A percentile compares a stretch with the other conserved stretches of the same genome.
Conservation (phyloP, 441 rosid species). For the Gossypium trilobum region DNA sequence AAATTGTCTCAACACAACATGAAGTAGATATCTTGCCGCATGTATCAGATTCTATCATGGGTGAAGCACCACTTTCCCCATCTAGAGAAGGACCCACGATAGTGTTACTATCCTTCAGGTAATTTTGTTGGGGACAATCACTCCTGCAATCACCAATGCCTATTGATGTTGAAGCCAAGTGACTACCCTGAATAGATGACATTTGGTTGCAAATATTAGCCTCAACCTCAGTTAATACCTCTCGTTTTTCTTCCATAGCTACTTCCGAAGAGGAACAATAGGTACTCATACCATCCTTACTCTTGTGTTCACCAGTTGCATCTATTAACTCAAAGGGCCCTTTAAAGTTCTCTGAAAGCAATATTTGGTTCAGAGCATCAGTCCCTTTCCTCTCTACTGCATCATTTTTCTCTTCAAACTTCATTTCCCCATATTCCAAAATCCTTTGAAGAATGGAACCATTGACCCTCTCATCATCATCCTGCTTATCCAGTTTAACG, state of each 20-base stretch:
- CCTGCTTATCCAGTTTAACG: not conserved
- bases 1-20: constrained; percentile 15
- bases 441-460: constrained; percentile 1
- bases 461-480: constrained; percentile 7
- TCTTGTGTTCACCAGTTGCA: not conserved
- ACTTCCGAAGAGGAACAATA: constrained; percentile 6
- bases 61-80: constrained; percentile 16
- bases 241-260: constrained; percentile 20
- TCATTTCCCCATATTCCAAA: constrained; percentile 15
- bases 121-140: constrained; percentile 18
- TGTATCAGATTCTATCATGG: constrained; percentile 21
- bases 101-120: constrained; percentile 17
- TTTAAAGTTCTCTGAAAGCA: constrained; percentile 1
- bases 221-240: constrained; percentile 18
- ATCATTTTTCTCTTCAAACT: constrained; percentile 13
- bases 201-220: constrained; percentile 17
- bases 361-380: not conserved
- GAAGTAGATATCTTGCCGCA: constrained; percentile 22
- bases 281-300: constrained; percentile 15
- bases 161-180: constrained; percentile 18
- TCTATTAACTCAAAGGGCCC: not conserved
- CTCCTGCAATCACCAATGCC: constrained; percentile 17
- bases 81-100: constrained; percentile 2
- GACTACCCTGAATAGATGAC: constrained; percentile 17
- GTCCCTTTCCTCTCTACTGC: not conserved